Evolutionary conservation across 768 basidiomycete genomes (phyloP).

Genomic region (Tylopilus balloui): DNA sequence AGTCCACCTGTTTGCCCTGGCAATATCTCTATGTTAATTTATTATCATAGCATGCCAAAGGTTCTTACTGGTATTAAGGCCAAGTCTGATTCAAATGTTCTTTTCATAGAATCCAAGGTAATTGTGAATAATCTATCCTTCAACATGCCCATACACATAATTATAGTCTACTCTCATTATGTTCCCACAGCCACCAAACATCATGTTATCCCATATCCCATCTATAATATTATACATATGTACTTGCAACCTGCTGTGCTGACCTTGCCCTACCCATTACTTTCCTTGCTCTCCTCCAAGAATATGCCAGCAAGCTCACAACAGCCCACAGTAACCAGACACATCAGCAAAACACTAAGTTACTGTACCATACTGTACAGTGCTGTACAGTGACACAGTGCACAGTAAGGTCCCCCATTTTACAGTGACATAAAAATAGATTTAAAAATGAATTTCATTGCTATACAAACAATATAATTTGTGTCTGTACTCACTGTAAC

Average conservation of each 20-base stretch:
- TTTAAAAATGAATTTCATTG: too few species aligned
- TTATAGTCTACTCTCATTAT: slow-evolving; percentile 28
- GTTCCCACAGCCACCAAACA: slow-evolving; percentile 24
- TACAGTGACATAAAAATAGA: too few species aligned
- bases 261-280: slow-evolving; percentile 23
- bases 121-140: slow-evolving; percentile 28
- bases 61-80: slow-evolving; percentile 30
- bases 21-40: slow-evolving; percentile 6
- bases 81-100: slow-evolving; percentile 13
- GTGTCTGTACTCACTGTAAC: too few species aligned
- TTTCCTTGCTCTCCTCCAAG: slow-evolving; percentile 11
- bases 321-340: slow-evolving; percentile 14
- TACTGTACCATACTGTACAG: too few species aligned
- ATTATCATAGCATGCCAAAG: slow-evolving; percentile 25
- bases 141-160: slow-evolving; percentile 32
- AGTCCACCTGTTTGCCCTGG: neutral
- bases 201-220: slow-evolving; percentile 33
- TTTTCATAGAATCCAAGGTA: slow-evolving; percentile 27
- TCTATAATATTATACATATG: slow-evolving; percentile 38
- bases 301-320: slow-evolving; percentile 18
- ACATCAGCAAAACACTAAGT: too few species aligned
- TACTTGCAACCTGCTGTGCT: slow-evolving; percentile 29
- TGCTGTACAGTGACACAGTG: too few species aligned
- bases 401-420: too few species aligned
- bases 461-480: too few species aligned